Evolutionary conservation across 1,284 basidiomycete genomes (phyloP), one percentile per base, ranked within the genome.

Genomic region (Stygiomarasmius scandens): DNA sequence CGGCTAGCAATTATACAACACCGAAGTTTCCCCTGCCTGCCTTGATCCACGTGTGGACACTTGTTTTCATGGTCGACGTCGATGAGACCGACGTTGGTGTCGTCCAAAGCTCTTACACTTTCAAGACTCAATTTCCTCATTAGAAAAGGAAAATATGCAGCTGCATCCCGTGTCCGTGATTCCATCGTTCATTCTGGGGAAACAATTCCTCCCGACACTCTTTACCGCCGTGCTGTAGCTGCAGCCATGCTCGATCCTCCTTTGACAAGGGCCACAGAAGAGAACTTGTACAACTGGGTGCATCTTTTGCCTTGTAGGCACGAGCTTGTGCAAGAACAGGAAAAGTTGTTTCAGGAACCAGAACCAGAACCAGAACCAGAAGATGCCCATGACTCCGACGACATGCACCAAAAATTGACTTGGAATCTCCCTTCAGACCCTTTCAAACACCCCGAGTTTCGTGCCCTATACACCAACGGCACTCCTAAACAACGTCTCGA

Each of bases 191-290:
- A 52, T 41, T 34, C 36, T 32, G 55, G 55, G 1, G 22, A 27
- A 19, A 45, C 47, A 22, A 57, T 57, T 29, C 55, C 55, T 29
- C 44, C 46, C 22, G 22, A 52, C 25, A 57, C 47, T 23, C 14
- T 57, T 14, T 57, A 47, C 25, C 11, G 11, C 38, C 38, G 38
- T 8, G 8, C 38, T 12, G n/a, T 52, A 19, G 34, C 22, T 29
- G 55, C 55, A 25, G 55, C 55, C 32, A 32, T 57, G 10, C 49
- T 38, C 27, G 44, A 57, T 38, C 44, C 43, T 32, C 47, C 50
- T 11, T 50, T 52, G 24, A 51, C 49, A 11, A 27, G 29, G 27
- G 55, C n/a, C 9, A 57, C 55, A 12, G n/a, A 25, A 36, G 25
- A 52, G n/a, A 45, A 32, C 10, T 43, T 57, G 22, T 57, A 52